phyloP scores from a whole-genome alignment of 2,329 filamentous ascomycete genomes.

The Penicillium psychrosexuale region DNA sequence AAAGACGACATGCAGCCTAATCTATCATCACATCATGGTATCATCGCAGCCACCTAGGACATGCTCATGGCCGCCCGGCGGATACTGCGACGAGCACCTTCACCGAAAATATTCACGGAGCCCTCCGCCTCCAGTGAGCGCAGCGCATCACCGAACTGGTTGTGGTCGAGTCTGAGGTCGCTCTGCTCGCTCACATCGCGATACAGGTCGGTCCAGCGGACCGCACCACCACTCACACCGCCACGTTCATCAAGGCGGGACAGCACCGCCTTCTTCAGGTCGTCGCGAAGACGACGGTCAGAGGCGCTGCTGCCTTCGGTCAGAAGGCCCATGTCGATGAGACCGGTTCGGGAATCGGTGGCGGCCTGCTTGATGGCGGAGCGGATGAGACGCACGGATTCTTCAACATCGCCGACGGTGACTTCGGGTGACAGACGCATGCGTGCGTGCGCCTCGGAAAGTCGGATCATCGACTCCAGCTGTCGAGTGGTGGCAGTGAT shows the following conservation, averaged over 20 bases:
- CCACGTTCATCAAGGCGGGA: conserved; percentile 77
- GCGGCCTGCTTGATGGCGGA: conserved; percentile 93
- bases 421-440: conserved; percentile 83
- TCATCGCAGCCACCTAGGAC: conserved; percentile 12
- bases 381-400: conserved; percentile 90
- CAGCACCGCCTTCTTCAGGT: conserved; percentile 77
- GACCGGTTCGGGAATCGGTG: conserved; percentile 83
- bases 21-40: conserved; percentile 31
- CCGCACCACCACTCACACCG: conserved; percentile 60
- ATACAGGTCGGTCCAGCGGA: conserved; percentile 75
- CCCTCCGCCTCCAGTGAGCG: conserved; percentile 81
- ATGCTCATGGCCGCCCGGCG: conserved; percentile 51
- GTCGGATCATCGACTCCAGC: conserved; percentile 96
- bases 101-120: conserved; percentile 72
- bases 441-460: conserved; percentile 93
- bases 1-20: conserved; percentile 24
- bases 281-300: conserved; percentile 78
- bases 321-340: conserved; percentile 94
- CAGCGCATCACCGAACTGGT: conserved; percentile 81
- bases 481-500: conserved; percentile 97
- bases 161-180: conserved; percentile 65
- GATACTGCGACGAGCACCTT: conserved; percentile 78
- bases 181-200: conserved; percentile 69
- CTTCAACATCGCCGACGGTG: conserved; percentile 75
- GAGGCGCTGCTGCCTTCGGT: conserved; percentile 89